Conservation (phyloP, 2,329 filamentous ascomycete species). For the Davidsoniella neocaledoniae region DNA sequence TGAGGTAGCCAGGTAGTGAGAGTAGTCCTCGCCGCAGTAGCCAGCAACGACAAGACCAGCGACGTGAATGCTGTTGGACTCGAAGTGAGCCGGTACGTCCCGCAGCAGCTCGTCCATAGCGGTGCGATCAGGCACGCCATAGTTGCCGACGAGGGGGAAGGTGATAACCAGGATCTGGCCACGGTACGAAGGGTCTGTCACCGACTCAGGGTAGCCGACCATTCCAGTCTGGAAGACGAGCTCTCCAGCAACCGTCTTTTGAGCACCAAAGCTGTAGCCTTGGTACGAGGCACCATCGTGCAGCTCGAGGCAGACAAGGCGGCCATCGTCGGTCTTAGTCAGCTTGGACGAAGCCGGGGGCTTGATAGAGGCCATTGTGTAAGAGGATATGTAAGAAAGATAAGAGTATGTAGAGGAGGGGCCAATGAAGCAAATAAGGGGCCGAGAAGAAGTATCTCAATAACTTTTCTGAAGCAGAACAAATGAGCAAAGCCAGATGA, state of each 20-base stretch:
- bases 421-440: neutral
- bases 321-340: conserved; percentile 34
- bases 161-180: conserved; percentile 94
- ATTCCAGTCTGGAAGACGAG: conserved; percentile 99
- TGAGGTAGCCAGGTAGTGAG: conserved; percentile 79
- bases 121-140: conserved; percentile 82
- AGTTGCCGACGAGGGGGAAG: conserved; percentile 91
- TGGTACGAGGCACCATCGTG: conserved; percentile 83
- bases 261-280: conserved; percentile 89
- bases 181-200: conserved; percentile 75
- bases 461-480: conserved; percentile 6
- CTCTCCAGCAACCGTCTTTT: conserved; percentile 89
- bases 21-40: conserved; percentile 89
- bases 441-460: neutral
- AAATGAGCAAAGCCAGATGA: conserved; percentile 6
- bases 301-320: conserved; percentile 73
- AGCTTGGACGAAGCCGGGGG: conserved; percentile 46
- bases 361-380: conserved; percentile 19
- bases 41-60: conserved; percentile 80
- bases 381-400: conserved; percentile 1
- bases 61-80: conserved; percentile 83
- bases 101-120: conserved; percentile 69
- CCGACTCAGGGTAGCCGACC: conserved; percentile 93
- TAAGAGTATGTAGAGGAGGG: neutral
- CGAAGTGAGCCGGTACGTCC: conserved; percentile 82